A percentile compares a stretch with the other conserved stretches of the same genome.
phyloP scores from a whole-genome alignment of 306 rosid genomes.

The Cicer chorassanicum region DNA sequence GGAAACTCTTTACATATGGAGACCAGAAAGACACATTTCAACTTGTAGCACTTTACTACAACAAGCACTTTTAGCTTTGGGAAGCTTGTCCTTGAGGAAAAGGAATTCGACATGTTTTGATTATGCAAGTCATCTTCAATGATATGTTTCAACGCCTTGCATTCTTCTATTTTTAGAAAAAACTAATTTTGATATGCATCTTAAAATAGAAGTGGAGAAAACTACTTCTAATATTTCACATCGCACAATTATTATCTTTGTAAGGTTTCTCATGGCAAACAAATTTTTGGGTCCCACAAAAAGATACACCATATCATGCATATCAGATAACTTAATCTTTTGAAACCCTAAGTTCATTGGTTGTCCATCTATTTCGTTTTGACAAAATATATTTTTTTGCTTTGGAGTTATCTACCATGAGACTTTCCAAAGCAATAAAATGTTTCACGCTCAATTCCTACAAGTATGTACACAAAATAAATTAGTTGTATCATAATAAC shows the following conservation, averaged over 20 bases:
- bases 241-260: background rate
- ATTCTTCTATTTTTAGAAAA: background rate
- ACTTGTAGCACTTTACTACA: background rate
- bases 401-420: rapidly evolving
- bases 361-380: no score
- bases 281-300: background rate
- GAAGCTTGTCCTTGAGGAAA: background rate
- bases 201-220: background rate
- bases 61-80: background rate
- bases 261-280: background rate
- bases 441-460: background rate
- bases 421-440: background rate
- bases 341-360: no score
- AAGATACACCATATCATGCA: background rate
- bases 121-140: conserved; percentile 17
- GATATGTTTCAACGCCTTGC: conserved; percentile 3
- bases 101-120: background rate
- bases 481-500: no score
- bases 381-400: background rate
- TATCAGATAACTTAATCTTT: background rate
- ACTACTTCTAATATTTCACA: conserved; percentile 9
- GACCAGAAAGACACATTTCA: background rate
- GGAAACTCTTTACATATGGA: background rate
- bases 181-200: background rate
- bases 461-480: no score